These are phyloP conservation scores for Hippophae tibetana DNA, from an alignment of 306 rosid genomes.

Conservation along the genomic window DNA sequence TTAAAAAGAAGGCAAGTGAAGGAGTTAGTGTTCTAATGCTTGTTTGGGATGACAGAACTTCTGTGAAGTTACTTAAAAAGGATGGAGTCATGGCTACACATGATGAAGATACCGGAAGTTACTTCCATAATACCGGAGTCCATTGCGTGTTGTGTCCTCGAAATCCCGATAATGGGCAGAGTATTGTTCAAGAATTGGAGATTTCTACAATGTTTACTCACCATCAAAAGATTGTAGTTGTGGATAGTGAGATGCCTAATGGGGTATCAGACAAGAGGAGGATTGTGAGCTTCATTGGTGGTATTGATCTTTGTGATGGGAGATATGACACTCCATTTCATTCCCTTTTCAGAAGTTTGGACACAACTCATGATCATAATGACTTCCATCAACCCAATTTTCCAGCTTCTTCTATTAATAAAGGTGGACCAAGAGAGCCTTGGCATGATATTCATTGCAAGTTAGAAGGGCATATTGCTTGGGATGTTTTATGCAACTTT, in stretches of 20 bases:
- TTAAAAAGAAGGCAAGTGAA: conserved; percentile 35
- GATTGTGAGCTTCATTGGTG: conserved; percentile 41
- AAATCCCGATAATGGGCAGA: conserved; percentile 25
- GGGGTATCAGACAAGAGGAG: conserved; percentile 26
- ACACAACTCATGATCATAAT: conserved; percentile 15
- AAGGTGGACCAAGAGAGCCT: conserved; percentile 52
- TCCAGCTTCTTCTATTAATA: conserved; percentile 19
- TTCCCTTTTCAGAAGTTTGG: conserved; percentile 31
- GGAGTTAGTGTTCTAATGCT: conserved; percentile 42
- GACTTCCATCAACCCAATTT: conserved; percentile 42
- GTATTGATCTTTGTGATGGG: conserved; percentile 52
- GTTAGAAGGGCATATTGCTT: conserved; percentile 38
- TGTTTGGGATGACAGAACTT: conserved; percentile 51
- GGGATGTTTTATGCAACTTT: conserved; percentile 40
- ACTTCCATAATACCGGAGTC: conserved; percentile 27
- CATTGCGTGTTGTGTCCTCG: conserved; percentile 39
- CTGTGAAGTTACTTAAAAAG: conserved; percentile 28
- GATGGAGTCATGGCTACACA: conserved; percentile 50
- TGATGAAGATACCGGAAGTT: conserved; percentile 37
- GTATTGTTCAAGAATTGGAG: conserved; percentile 23
- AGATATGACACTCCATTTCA: conserved; percentile 46
- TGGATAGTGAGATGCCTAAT: conserved; percentile 20
- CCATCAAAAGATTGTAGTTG: conserved; percentile 47
- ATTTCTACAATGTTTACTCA: conserved; percentile 43
- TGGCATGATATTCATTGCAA: conserved; percentile 46